phyloP scores from a whole-genome alignment of 1,284 basidiomycete species.

The Malassezia vespertilionis region DNA sequence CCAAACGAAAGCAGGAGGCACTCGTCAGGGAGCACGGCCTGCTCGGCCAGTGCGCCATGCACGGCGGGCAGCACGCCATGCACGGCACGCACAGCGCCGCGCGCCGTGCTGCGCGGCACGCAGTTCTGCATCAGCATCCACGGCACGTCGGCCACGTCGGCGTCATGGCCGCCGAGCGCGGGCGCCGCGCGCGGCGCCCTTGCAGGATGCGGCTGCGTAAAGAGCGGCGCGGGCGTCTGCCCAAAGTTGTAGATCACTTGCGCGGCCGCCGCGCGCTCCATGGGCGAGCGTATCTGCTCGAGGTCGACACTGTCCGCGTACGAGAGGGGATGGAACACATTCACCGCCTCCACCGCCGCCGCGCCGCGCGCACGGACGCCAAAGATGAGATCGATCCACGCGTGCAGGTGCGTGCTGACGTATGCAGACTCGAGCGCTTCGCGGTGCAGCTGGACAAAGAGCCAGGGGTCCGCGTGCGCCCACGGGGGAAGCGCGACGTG shows the following conservation, averaged over 20 bases:
- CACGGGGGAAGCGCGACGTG: slow-evolving; percentile 81
- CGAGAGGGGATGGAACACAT: slow-evolving; percentile 85
- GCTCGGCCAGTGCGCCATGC: slow-evolving; percentile 57
- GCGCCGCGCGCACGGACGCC: slow-evolving; percentile 34
- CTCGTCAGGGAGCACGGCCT: slow-evolving; percentile 56
- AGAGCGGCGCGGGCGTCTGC: slow-evolving; percentile 54
- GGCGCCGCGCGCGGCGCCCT: slow-evolving; percentile 43
- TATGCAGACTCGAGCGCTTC: slow-evolving; percentile 78
- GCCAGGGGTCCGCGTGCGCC: slow-evolving; percentile 71
- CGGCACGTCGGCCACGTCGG: slow-evolving; percentile 65
- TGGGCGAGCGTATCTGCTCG: slow-evolving; percentile 67
- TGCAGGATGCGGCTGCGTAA: slow-evolving; percentile 66
- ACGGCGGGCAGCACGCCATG: slow-evolving; percentile 55
- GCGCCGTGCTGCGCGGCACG: slow-evolving; percentile 7
- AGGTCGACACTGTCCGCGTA: slow-evolving; percentile 59
- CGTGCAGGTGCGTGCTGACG: slow-evolving; percentile 71
- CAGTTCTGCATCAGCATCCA: slow-evolving; percentile 44
- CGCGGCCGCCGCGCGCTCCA: slow-evolving; percentile 79
- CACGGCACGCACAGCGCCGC: slow-evolving; percentile 35
- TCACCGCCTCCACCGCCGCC: slow-evolving; percentile 55
- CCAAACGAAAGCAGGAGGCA: slow-evolving; percentile 60
- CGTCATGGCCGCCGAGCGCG: not conserved
- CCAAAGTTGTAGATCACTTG: slow-evolving; percentile 86
- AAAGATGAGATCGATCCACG: slow-evolving; percentile 73
- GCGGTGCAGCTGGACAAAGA: slow-evolving; percentile 74